Percentiles rank a stretch among this genome's conserved stretches.
phyloP scores from a whole-genome alignment of 208 protist genomes.

The Leishmania braziliensis region DNA sequence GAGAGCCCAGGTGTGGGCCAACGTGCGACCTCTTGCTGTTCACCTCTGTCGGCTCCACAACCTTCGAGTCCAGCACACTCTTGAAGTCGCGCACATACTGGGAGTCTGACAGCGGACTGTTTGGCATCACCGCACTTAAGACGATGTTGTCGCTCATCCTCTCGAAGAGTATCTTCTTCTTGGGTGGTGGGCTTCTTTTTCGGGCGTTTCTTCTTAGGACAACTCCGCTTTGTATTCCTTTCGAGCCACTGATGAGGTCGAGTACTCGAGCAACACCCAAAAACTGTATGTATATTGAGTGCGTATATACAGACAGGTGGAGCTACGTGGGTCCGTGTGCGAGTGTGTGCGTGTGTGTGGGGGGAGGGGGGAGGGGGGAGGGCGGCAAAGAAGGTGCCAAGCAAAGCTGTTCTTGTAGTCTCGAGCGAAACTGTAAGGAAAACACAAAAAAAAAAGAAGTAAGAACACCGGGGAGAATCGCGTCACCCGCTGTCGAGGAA shows the following conservation, averaged over 20 bases:
- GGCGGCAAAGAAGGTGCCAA: neutral
- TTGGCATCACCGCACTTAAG: conserved; percentile 17
- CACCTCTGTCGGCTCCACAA: conserved; percentile 18
- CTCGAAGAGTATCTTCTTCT: neutral
- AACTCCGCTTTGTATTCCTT: neutral
- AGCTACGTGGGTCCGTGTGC: neutral
- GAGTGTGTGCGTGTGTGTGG: neutral
- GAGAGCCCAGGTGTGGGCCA: conserved; percentile 45
- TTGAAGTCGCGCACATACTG: conserved; percentile 49
- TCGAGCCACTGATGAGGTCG: too few species aligned
- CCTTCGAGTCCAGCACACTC: conserved; percentile 11
- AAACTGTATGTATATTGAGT: too few species aligned
- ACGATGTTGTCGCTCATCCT: conserved; percentile 9
- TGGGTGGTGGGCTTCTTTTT: neutral
- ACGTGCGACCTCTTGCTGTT: conserved; percentile 46
- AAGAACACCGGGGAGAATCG: neutral
- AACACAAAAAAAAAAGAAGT: neutral
- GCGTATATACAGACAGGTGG: neutral
- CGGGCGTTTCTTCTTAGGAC: neutral
- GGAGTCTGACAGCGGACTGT: conserved; percentile 18
- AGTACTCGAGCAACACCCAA: too few species aligned
- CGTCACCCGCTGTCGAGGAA: neutral
- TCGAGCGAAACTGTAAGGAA: neutral
- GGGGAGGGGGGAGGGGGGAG: neutral
- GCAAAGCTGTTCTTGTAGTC: neutral